These are phyloP conservation scores for Tylopilus sp. DNA, from an alignment of 768 basidiomycete genomes.

Conservation along the genomic window DNA sequence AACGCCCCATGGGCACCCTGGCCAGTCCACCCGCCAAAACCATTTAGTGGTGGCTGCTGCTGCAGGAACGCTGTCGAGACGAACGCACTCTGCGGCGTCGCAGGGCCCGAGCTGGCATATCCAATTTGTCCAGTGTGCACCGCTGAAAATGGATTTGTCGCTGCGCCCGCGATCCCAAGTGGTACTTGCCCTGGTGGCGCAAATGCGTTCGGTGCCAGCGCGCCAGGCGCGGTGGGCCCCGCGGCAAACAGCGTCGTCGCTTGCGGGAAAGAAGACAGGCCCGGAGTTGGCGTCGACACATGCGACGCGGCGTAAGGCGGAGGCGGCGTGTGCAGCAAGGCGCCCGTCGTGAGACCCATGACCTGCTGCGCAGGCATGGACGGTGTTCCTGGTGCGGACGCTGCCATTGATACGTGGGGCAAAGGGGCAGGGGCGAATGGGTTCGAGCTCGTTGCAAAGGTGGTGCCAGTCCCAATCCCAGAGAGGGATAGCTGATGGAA, in stretches of 20 bases:
- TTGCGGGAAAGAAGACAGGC: constrained; percentile 6
- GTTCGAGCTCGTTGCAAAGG: constrained; percentile 8
- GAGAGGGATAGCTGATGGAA: constrained; percentile 12
- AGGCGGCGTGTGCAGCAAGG: constrained; percentile 2
- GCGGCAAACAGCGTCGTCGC: constrained; percentile 1
- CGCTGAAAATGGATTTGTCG: constrained; percentile 18
- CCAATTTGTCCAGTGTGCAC: constrained; percentile 14
- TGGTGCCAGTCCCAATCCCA: neutral
- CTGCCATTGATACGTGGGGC: neutral
- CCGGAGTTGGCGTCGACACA: neutral
- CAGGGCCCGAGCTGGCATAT: constrained; percentile 9
- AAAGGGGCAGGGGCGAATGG: constrained; percentile 14
- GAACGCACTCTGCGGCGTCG: constrained; percentile 30
- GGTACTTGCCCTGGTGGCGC: constrained; percentile 23
- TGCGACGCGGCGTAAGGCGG: neutral
- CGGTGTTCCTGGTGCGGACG: constrained; percentile 9
- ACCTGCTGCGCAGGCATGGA: constrained; percentile 7
- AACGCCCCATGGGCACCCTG: constrained; percentile 16
- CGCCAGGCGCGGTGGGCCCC: neutral
- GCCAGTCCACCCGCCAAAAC: constrained; percentile 19
- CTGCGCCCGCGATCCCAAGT: neutral
- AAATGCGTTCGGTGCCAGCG: constrained; percentile 23
- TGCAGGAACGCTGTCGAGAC: constrained; percentile 17
- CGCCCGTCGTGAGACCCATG: constrained; percentile 6
- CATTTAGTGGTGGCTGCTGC: constrained; percentile 20